Conservation (phyloP, 768 basidiomycete genomes). For the Termitomyces sp. region DNA sequence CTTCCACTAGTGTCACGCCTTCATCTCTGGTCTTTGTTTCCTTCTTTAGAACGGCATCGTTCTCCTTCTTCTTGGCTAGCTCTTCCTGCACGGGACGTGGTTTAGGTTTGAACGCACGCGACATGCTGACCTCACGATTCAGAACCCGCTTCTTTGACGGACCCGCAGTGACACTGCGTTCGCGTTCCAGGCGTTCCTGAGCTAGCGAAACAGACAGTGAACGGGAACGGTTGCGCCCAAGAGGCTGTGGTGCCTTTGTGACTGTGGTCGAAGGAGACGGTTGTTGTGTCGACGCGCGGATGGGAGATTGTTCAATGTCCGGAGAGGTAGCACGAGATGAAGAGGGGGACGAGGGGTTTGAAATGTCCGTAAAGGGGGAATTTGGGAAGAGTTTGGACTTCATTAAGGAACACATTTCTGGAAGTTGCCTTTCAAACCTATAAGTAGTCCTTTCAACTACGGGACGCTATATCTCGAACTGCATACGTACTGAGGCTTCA, state of each 20-base stretch:
- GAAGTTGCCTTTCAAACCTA: slow-evolving; percentile 53
- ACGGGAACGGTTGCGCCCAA: slow-evolving; percentile 43
- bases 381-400: slow-evolving; percentile 62
- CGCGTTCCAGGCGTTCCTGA: slow-evolving; percentile 42
- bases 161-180: slow-evolving; percentile 27
- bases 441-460: neutral
- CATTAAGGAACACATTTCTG: slow-evolving; percentile 51
- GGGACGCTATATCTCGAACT: neutral
- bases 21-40: slow-evolving; percentile 14
- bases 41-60: slow-evolving; percentile 6
- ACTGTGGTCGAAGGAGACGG: slow-evolving; percentile 18
- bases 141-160: slow-evolving; percentile 45
- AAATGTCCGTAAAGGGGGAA: slow-evolving; percentile 58
- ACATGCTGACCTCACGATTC: slow-evolving; percentile 77
- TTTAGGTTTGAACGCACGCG: slow-evolving; percentile 52
- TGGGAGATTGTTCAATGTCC: slow-evolving; percentile 3
- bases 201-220: slow-evolving; percentile 69
- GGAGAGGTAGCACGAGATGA: slow-evolving; percentile 28
- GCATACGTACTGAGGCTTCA: slow-evolving; percentile 53
- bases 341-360: slow-evolving; percentile 30
- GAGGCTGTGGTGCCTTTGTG: slow-evolving; percentile 16
- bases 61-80: slow-evolving; percentile 2
- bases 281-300: slow-evolving; percentile 5
- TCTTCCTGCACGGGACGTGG: slow-evolving; percentile 13
- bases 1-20: slow-evolving; percentile 46